A percentile compares a stretch with the other conserved stretches of the same genome.
Evolutionary conservation across 768 basidiomycete genomes (phyloP).

Genomic region (Psilocybe azurescens): DNA sequence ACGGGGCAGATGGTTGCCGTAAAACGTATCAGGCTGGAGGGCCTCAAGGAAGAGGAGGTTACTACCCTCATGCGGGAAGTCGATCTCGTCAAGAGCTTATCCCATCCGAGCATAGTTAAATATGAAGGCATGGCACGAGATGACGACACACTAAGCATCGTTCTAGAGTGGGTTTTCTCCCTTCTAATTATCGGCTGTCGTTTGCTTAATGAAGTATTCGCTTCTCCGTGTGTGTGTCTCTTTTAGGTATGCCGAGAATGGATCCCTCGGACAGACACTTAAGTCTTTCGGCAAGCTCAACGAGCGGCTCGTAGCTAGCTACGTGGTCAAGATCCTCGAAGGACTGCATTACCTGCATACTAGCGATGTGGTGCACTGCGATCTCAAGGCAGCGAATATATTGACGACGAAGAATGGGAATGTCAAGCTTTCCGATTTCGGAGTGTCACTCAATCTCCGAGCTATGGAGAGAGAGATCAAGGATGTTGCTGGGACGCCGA

Average conservation of each 20-base stretch:
- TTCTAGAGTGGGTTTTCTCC: conserved; percentile 79
- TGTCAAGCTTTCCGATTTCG: conserved; percentile 96
- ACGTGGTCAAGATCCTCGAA: conserved; percentile 96
- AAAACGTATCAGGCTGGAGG: conserved; percentile 91
- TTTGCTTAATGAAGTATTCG: conserved; percentile 7
- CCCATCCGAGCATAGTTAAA: conserved; percentile 95
- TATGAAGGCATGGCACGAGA: conserved; percentile 97
- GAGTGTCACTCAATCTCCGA: conserved; percentile 93
- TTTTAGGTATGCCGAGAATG: conserved; percentile 92
- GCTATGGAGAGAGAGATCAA: conserved; percentile 87
- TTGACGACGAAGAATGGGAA: conserved; percentile 98
- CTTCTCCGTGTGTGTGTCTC: conserved; percentile 6
- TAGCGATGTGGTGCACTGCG: conserved; percentile 93
- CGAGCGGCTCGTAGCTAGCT: conserved; percentile 89
- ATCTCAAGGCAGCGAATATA: conserved; percentile 98
- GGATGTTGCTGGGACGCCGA: conserved; percentile 92
- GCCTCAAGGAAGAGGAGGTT: conserved; percentile 90
- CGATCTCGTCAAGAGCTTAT: conserved; percentile 86
- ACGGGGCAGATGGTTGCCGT: conserved; percentile 99
- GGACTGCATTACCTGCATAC: conserved; percentile 92
- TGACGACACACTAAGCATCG: conserved; percentile 86
- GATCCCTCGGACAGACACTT: conserved; percentile 90
- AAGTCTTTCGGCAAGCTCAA: conserved; percentile 95
- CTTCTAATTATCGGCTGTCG: conserved; percentile 14
- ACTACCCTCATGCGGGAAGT: conserved; percentile 94